Evolutionary conservation across 2,329 filamentous ascomycete genomes (phyloP).

Genomic region (Stemphylium lycopersici): DNA sequence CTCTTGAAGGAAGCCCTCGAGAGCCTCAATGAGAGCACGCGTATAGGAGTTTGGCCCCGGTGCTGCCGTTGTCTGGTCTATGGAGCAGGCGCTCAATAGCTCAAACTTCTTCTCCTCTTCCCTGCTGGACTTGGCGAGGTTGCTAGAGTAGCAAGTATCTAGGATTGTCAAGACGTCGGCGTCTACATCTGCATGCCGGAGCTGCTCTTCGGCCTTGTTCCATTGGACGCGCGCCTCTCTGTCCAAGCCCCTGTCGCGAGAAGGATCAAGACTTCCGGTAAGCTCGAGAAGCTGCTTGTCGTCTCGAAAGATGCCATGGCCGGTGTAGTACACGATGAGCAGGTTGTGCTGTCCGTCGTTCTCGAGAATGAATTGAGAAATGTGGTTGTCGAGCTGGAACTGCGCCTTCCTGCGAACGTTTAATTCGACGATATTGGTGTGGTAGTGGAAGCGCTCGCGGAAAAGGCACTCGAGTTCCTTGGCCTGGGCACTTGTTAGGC

Average conservation of each 20-base stretch:
- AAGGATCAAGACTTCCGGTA: conserved; percentile 23
- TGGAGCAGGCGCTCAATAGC: conserved; percentile 39
- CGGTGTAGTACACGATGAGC: conserved; percentile 50
- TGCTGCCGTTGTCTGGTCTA: conserved; percentile 34
- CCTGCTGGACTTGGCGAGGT: conserved; percentile 37
- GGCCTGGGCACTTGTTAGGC: conserved; percentile 24
- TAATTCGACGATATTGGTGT: conserved; percentile 41
- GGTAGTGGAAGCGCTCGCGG: conserved; percentile 36
- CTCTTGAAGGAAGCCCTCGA: conserved; percentile 30
- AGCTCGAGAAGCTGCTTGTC: conserved; percentile 34
- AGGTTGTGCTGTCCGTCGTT: conserved; percentile 41
- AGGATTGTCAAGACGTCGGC: conserved; percentile 48
- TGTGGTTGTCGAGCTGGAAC: conserved; percentile 39
- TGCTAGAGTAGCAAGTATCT: conserved; percentile 49
- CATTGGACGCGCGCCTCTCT: conserved; percentile 41
- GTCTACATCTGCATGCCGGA: conserved; percentile 37
- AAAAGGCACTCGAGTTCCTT: conserved; percentile 39
- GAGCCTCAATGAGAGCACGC: conserved; percentile 40
- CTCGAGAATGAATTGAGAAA: conserved; percentile 37
- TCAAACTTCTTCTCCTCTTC: conserved; percentile 39
- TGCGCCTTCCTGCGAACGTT: conserved; percentile 41
- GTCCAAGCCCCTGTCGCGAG: conserved; percentile 25
- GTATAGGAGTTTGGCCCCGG: conserved; percentile 44
- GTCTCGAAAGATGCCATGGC: conserved; percentile 41
- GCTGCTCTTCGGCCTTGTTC: conserved; percentile 41